A percentile compares a stretch with the other conserved stretches of the same genome.
phyloP scores from a whole-genome alignment of 768 basidiomycete genomes.

The Dendrothele bispora region DNA sequence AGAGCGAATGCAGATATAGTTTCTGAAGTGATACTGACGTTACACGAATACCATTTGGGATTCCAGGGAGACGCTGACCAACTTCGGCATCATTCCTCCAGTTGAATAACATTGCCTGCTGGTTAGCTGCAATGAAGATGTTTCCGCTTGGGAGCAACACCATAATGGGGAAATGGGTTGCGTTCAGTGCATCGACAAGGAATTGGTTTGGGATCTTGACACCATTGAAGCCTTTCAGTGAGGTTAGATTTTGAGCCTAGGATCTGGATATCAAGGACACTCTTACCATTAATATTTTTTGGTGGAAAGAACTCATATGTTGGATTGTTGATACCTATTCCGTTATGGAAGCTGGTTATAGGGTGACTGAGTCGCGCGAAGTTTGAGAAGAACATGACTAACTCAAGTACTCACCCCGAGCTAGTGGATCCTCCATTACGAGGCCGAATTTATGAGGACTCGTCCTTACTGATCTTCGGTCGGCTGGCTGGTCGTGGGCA shows the following conservation, averaged over 20 bases:
- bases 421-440: background rate
- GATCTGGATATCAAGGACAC: background rate
- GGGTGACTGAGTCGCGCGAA: background rate
- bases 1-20: no score
- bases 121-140: slow-evolving; percentile 20
- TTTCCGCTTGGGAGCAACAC: slow-evolving; percentile 16
- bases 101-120: slow-evolving; percentile 20
- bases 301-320: slow-evolving; percentile 5
- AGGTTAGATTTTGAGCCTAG: background rate
- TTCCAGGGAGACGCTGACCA: slow-evolving; percentile 5
- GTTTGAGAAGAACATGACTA: background rate
- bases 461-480: no score
- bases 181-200: slow-evolving; percentile 4
- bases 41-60: slow-evolving; percentile 4
- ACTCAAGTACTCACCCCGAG: background rate
- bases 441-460: no score
- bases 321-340: slow-evolving; percentile 2
- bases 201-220: slow-evolving; percentile 2
- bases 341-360: background rate
- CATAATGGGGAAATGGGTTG: slow-evolving; percentile 7
- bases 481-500: no score
- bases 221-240: background rate
- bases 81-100: slow-evolving; percentile 16
- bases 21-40: background rate
- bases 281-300: slow-evolving; percentile 5